Evolutionary conservation across 306 rosid genomes (phyloP).

Genomic region (Vigna angularis): DNA sequence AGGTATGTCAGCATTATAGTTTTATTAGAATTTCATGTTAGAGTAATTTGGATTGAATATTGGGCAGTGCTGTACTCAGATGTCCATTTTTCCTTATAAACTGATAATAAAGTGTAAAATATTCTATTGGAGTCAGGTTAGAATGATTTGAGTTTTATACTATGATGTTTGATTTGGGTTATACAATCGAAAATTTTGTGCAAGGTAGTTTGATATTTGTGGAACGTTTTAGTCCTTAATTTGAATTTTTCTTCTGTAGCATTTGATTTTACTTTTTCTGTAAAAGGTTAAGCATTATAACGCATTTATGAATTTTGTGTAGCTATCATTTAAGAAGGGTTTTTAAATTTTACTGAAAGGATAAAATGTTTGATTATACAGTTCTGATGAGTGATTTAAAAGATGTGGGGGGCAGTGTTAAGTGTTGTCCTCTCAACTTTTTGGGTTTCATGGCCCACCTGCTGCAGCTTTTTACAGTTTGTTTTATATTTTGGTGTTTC

Average conservation of each 20-base stretch:
- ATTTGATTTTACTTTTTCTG: neutral
- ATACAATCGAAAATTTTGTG: no score
- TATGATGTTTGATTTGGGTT: neutral
- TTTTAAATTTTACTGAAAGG: no score
- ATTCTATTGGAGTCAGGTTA: neutral
- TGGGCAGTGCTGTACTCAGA: neutral
- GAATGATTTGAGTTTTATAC: neutral
- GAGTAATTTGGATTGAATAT: neutral
- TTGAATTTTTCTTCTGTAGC: no score
- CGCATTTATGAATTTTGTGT: no score
- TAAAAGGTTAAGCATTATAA: neutral
- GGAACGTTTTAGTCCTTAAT: neutral
- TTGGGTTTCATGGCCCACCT: neutral
- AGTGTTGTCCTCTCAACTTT: neutral
- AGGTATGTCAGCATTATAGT: neutral
- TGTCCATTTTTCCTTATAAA: neutral
- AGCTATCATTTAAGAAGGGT: neutral
- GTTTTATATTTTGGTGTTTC: constrained; percentile 8
- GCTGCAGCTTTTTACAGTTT: constrained; percentile 30
- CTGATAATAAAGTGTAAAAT: no score
- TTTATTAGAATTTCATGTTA: neutral
- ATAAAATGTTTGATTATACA: neutral
- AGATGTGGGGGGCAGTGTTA: neutral
- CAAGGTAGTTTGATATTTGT: no score
- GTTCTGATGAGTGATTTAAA: neutral